Evolutionary conservation across 495 filamentous ascomycete genomes (phyloP).

Genomic region (Cercophora sp.): DNA sequence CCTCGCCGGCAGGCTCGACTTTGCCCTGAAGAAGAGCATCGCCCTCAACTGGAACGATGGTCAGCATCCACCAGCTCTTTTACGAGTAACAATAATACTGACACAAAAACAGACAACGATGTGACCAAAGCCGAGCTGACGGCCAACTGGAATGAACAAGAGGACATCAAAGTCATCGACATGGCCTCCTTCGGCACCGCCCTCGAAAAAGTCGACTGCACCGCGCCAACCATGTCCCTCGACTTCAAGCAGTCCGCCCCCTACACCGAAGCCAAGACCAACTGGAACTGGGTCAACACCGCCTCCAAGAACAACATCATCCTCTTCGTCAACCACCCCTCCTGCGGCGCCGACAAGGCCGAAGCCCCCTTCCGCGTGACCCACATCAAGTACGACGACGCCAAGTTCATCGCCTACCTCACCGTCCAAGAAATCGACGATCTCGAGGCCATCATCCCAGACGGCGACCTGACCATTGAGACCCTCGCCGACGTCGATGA

Average conservation of each 20-base stretch:
- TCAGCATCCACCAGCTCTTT: too few relatives aligned
- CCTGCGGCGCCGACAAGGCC: neutral
- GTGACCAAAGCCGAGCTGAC: neutral
- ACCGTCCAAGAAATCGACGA: neutral
- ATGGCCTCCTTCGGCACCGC: conserved; percentile 1
- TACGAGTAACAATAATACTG: too few relatives aligned
- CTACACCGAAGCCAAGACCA: neutral
- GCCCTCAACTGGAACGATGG: neutral
- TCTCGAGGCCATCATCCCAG: neutral
- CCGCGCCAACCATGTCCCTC: neutral
- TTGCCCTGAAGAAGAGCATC: neutral
- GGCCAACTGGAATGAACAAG: neutral
- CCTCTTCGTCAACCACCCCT: neutral
- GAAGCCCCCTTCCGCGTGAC: conserved; percentile 1
- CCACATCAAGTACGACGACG: conserved; percentile 2
- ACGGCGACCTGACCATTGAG: neutral
- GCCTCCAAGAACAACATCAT: neutral
- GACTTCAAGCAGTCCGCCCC: neutral
- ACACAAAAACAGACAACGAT: neutral
- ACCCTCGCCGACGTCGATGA: neutral
- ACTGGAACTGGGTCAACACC: conserved; percentile 7
- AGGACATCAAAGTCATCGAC: conserved; percentile 1
- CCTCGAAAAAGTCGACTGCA: conserved; percentile 3
- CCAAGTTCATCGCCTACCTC: neutral
- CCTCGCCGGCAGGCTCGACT: neutral